A percentile compares a stretch with the other conserved stretches of the same genome.
phyloP scores from a whole-genome alignment of 768 basidiomycete genomes.

The Auriculariales sp. region DNA sequence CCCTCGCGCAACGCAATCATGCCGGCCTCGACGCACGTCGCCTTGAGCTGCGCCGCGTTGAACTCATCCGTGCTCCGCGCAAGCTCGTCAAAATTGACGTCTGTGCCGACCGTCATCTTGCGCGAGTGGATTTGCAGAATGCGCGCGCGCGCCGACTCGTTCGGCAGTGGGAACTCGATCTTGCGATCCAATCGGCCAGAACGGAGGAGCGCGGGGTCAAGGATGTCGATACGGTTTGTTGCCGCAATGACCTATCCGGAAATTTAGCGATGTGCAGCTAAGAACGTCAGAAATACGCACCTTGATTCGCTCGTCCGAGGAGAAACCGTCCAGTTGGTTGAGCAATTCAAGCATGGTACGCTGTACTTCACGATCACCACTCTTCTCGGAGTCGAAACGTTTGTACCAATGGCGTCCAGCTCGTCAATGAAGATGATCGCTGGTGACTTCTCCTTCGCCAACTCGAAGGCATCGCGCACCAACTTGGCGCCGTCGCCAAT shows the following conservation, averaged over 20 bases:
- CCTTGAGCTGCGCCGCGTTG: slow-evolving; percentile 93
- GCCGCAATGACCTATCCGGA: slow-evolving; percentile 80
- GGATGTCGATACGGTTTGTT: slow-evolving; percentile 95
- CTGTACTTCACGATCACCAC: slow-evolving; percentile 98
- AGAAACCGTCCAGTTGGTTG: slow-evolving; percentile 96
- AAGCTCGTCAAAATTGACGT: slow-evolving; percentile 94
- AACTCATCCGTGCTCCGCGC: slow-evolving; percentile 97
- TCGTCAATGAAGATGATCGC: slow-evolving; percentile 99
- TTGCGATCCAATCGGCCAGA: slow-evolving; percentile 96
- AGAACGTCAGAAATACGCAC: slow-evolving; percentile 31
- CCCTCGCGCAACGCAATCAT: slow-evolving; percentile 97
- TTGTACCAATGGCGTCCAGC: slow-evolving; percentile 96
- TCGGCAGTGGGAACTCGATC: slow-evolving; percentile 96
- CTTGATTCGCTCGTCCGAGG: slow-evolving; percentile 95
- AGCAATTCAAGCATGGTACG: slow-evolving; percentile 98
- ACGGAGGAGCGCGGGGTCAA: slow-evolving; percentile 95
- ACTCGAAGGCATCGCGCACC: slow-evolving; percentile 93
- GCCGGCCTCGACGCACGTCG: slow-evolving; percentile 97
- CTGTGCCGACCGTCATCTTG: slow-evolving; percentile 78
- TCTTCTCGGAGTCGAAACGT: slow-evolving; percentile 97
- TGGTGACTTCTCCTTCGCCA: slow-evolving; percentile 96
- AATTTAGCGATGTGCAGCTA: slow-evolving; percentile 16
- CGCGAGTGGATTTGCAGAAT: slow-evolving; percentile 95
- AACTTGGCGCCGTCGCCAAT: slow-evolving; percentile 99
- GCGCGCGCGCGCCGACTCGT: slow-evolving; percentile 88